phyloP scores from a whole-genome alignment of 2,329 filamentous ascomycete genomes.

The Teratosphaeria zuluensis region DNA sequence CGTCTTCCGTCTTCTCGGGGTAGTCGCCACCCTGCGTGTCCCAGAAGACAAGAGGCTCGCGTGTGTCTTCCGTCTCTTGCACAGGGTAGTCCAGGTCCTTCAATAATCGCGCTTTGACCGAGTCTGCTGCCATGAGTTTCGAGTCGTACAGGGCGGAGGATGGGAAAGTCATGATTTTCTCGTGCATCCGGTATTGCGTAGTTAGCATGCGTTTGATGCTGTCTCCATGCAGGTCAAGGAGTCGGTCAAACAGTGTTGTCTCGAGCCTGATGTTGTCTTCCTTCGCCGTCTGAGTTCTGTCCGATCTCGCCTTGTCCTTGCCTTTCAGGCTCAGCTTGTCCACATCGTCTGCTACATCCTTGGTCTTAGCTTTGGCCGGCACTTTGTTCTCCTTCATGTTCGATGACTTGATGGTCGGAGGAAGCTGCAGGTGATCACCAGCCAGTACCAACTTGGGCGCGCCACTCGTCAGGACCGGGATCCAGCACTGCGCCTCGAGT shows the following conservation, averaged over 20 bases:
- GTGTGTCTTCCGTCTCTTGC: conserved; percentile 72
- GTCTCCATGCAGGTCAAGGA: conserved; percentile 70
- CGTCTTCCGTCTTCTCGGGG: conserved; percentile 61
- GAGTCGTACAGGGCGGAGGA: conserved; percentile 80
- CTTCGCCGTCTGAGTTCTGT: conserved; percentile 21
- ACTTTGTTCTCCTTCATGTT: conserved; percentile 33
- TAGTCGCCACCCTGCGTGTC: conserved; percentile 89
- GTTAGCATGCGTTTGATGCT: conserved; percentile 90
- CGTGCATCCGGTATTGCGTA: conserved; percentile 96
- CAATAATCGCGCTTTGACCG: conserved; percentile 65
- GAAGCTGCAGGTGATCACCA: conserved; percentile 87
- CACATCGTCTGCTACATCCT: conserved; percentile 4
- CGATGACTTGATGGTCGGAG: conserved; percentile 83
- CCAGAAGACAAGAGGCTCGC: conserved; percentile 80
- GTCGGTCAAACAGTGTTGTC: conserved; percentile 83
- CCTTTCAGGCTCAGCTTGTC: background rate
- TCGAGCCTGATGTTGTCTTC: conserved; percentile 50
- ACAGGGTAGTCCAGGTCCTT: conserved; percentile 71
- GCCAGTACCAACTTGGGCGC: conserved; percentile 78
- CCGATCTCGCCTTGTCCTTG: background rate
- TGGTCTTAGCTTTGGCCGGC: background rate
- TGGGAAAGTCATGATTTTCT: conserved; percentile 89
- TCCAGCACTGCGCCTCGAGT: conserved; percentile 94
- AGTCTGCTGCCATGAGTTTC: conserved; percentile 69
- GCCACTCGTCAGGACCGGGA: conserved; percentile 53